phyloP scores from a whole-genome alignment of 2,329 filamentous ascomycete species.

The Colletotrichum gloeosporioides region DNA sequence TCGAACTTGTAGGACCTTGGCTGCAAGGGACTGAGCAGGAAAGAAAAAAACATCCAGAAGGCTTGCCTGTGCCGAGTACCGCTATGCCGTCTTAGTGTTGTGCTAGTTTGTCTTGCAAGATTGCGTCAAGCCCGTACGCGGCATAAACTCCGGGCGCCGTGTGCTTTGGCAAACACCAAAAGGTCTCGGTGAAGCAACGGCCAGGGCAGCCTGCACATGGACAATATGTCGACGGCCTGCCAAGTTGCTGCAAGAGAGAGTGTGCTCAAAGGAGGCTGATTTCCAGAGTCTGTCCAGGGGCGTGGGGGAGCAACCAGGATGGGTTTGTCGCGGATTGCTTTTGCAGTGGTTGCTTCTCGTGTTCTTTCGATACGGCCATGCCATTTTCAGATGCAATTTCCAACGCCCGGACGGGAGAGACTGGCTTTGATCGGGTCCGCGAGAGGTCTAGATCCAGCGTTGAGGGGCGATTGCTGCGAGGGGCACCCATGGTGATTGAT shows the following conservation, averaged over 20 bases:
- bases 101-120: background rate
- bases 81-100: background rate
- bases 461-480: background rate
- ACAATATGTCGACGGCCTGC: background rate
- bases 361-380: conserved; percentile 12
- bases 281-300: background rate
- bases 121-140: background rate
- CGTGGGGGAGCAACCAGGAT: background rate
- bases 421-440: background rate
- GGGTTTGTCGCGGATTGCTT: background rate
- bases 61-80: background rate
- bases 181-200: conserved; percentile 14
- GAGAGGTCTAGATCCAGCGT: conserved; percentile 11
- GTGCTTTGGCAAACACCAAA: background rate
- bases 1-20: background rate
- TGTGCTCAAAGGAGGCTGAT: background rate
- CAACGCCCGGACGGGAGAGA: background rate
- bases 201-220: background rate
- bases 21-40: conserved; percentile 5
- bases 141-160: background rate
- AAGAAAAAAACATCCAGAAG: background rate
- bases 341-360: conserved; percentile 6
- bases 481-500: background rate
- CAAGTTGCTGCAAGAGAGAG: background rate
- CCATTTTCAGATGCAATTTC: conserved; percentile 22